Conservation (phyloP, 202 grass and related monocot species). For the Dendrocalamus latiflorus region DNA sequence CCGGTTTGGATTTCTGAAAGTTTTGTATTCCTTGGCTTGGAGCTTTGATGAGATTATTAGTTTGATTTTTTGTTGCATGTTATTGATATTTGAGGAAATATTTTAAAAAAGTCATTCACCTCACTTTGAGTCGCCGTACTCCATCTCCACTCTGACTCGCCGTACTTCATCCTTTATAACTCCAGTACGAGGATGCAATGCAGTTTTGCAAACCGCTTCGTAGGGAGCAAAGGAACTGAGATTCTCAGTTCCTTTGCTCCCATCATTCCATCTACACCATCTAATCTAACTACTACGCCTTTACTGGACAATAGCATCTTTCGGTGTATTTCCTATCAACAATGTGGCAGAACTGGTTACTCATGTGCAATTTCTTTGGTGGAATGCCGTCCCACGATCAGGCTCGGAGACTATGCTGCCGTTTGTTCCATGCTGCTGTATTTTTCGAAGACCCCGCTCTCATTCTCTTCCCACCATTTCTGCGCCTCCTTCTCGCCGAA, state of each 20-base stretch:
- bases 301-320: not conserved
- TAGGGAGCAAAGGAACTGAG: not conserved
- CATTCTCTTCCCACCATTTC: constrained; percentile 84
- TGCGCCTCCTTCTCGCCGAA: constrained; percentile 74
- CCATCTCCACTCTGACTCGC: too few relatives aligned
- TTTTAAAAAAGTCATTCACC: too few relatives aligned
- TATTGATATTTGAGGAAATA: too few relatives aligned
- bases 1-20: too few relatives aligned
- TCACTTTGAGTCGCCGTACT: too few relatives aligned
- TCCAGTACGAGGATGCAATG: not conserved
- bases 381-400: not conserved
- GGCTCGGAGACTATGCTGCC: not conserved
- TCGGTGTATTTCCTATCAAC: not conserved
- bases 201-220: not conserved
- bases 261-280: not conserved
- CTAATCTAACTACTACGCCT: not conserved
- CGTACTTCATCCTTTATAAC: too few relatives aligned
- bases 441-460: constrained; percentile 51
- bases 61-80: too few relatives aligned
- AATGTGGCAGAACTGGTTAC: not conserved
- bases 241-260: not conserved
- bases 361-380: not conserved
- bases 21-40: too few relatives aligned
- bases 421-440: constrained; percentile 43
- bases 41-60: too few relatives aligned